Base-by-base conservation (phyloP, 2,329 filamentous ascomycete species). In the Penicillium hesseltinei region DNA sequence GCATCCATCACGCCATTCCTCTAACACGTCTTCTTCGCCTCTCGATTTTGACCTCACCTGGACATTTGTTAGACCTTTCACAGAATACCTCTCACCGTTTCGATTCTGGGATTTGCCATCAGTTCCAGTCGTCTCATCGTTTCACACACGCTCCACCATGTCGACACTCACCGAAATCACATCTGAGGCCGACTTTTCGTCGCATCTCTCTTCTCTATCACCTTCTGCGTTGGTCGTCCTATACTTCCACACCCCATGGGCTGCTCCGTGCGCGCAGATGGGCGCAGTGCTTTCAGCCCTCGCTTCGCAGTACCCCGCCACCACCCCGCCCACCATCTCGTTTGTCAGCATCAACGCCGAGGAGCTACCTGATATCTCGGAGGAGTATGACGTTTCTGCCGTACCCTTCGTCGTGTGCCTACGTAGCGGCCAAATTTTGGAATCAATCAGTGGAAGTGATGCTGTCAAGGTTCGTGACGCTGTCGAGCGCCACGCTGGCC, bases 181-280 rank as follows among this genome's bases (percentile, higher is more conserved):
- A 66, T 86, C 84, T 67, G 85, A 91, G 69, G 78, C 82, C 65
- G 86, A 87, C 67, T 97, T 94, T 86, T 81, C 87, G 64, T 78
- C 84, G 64, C 82, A 89, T 71, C 80, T 90, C 61, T 80, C 82
- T 61, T 81, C 85, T 42, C 81, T 92, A 15, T 84, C 90, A 11
- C 71, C 88, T 2, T 83, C 87, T 17, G 85, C 89, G 17, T 85
- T 97, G 59, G 82, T 93, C 62, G 82, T 97, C 70, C 85, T 96
- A 71, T 97, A 92, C 74, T 99, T 99, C 82, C 90, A 97, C 75
- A 92, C 94, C 21, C 90, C 92, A 64, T 99, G 94, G 94, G 94
- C 94, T 31, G 92, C 92, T 58, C 94, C 94, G 45, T 97, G 94
- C 81, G 87, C 90, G 62, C 92, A 97, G 78, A 97, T 97, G 92